Evolutionary conservation across 306 rosid species (phyloP).

Genomic region (Alnus rubra): DNA sequence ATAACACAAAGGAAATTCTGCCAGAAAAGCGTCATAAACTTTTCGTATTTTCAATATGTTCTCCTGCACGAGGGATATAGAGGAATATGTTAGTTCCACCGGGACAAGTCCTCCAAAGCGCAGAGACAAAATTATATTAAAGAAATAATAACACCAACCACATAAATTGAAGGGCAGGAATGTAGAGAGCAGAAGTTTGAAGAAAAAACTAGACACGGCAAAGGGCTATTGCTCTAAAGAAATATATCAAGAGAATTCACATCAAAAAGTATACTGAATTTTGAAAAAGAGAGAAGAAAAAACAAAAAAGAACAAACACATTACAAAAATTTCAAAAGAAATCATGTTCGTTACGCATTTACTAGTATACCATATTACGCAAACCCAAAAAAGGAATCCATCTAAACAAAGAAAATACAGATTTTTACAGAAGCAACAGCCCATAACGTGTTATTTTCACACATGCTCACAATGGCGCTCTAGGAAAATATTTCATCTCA

Average conservation of each 20-base stretch:
- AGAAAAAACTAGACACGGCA: not conserved
- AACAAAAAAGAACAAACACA: too few species aligned
- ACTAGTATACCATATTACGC: not conserved
- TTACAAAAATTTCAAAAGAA: not conserved
- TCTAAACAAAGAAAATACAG: not conserved
- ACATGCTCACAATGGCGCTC: too few species aligned
- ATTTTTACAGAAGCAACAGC: not conserved
- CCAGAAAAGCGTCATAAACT: constrained; percentile 93
- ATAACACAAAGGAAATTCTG: constrained; percentile 92
- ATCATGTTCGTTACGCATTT: not conserved
- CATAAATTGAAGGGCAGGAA: not conserved
- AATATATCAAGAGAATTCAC: too few species aligned
- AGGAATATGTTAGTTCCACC: constrained; percentile 22
- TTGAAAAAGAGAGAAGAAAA: too few species aligned
- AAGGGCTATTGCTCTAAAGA: not conserved
- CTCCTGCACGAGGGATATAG: constrained; percentile 51
- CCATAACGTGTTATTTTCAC: not conserved
- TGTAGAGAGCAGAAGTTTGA: not conserved
- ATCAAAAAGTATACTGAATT: too few species aligned
- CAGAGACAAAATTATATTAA: not conserved
- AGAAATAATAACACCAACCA: not conserved
- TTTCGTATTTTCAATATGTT: constrained; percentile 78
- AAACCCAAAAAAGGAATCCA: not conserved
- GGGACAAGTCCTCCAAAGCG: constrained; percentile 1
- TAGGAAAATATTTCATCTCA: too few species aligned